Base-by-base conservation (phyloP, 2,329 filamentous ascomycete genomes). In the Albophoma yamanashiensis region DNA sequence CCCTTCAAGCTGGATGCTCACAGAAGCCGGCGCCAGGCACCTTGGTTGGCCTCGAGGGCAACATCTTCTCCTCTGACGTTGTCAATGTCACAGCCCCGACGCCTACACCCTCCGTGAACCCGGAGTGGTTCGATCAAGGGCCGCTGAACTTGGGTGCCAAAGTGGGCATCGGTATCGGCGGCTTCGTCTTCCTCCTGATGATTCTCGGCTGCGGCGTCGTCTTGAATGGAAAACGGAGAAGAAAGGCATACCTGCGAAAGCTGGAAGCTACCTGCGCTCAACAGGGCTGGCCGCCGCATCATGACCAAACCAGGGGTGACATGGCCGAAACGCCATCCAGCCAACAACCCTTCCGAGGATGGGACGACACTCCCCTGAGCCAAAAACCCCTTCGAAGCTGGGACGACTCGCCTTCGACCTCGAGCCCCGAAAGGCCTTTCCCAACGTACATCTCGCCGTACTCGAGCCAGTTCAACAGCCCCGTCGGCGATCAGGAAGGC, bases 361-460 rank as follows among this genome's bases (percentile, higher is more conserved):
- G 82, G 81, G 78, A 80, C 36, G 79, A 82, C 47, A 84, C 82
- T 3, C 83, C 83, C 0, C 67, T 80, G 58, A 84, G 81, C 67
- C 80, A 84, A 66, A 73, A 73, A 60, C 81, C 82, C 0, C 70
- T 83, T 12, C 72, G 67, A 40, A 74, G 76, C 38, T 85, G 82
- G 81, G 78, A 80, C 31, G 79, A 82, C 63, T 83, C 78, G 34
- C 83, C 77, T 0, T 64, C 78, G 60, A 81, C 77, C 55, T 74
- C 73, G 2, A 68, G 68, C 52, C 74, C 75, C 1, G 75, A 78
- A 55, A 71, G 71, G 61, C 62, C 66, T 0, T 76, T 74, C 63
- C 71, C 75, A 1, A 77, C 75, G 8, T 83, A 85, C 70, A 79
- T 84, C 63, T 85, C 82, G 4, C 84, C 84, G 0, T 87, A 86